Conservation (phyloP, 441 rosid genomes). For the Syzygium syzygioides region DNA sequence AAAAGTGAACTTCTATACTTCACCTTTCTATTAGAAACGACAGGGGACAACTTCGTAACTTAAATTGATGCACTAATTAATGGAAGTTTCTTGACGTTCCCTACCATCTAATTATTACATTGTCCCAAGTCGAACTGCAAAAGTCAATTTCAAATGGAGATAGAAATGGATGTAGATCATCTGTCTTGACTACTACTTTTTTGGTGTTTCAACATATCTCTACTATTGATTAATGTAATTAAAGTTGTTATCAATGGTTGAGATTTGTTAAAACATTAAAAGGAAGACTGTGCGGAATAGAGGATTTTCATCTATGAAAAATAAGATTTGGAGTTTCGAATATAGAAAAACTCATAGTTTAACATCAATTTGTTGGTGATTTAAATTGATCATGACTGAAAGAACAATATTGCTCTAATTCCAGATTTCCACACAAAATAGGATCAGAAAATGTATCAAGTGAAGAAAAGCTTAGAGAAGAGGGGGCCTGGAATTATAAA, state of each 20-base stretch:
- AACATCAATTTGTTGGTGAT: background rate
- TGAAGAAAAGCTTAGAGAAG: background rate
- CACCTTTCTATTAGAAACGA: background rate
- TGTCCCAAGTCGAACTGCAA: background rate
- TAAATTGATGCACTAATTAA: background rate
- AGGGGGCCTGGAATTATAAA: background rate
- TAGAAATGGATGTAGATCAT: background rate
- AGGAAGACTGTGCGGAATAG: background rate
- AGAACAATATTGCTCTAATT: background rate
- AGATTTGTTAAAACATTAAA: background rate
- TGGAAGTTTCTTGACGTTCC: background rate
- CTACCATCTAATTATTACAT: background rate
- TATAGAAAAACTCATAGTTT: background rate
- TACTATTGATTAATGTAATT: background rate
- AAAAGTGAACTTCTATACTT: background rate
- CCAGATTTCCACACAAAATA: background rate
- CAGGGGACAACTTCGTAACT: background rate
- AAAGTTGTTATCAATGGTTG: background rate
- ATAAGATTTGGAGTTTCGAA: background rate
- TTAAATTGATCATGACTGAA: background rate
- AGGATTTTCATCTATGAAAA: background rate
- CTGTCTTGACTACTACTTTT: background rate
- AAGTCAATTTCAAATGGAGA: background rate
- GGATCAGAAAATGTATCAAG: background rate
- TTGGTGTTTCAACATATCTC: background rate